Evolutionary conservation across 2,329 filamentous ascomycete genomes (phyloP), one percentile per base, ranked within the genome.

Genomic region (Pseudogymnoascus sp.): DNA sequence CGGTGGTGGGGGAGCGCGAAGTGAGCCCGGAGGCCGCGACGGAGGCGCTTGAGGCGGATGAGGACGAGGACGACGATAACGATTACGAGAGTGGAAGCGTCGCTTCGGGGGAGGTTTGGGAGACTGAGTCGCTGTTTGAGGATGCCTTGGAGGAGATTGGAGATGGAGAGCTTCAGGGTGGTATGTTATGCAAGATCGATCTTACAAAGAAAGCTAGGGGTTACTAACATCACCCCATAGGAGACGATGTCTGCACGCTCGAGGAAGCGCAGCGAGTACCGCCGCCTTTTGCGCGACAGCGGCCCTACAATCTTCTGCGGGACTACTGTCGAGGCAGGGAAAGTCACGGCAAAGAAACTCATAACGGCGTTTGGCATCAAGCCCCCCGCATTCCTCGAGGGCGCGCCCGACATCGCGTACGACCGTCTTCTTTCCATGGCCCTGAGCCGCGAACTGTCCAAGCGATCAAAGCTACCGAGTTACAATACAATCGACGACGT

Each of bases 401-500:
- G 86, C 40, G 78, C 80, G 37, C 78, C 82, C n/a, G 91, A 96
- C 72, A 85, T 90, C 61, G 82, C 84, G 33, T 95, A 91, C 74
- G 89, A 89, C 73, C 81, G 83, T 64, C 79, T 96, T 61, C 80
- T 97, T 25, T 88, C 87, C 52, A 80, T 91, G 33, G 91, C 88
- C 61, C 88, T 97, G 68, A 86, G 85, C 64, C 85, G 92, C 60
- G 92, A 96, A 75, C 82, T 96, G 68, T 85, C 84, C 62, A 95
- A 91, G 76, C 87, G 93, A 59, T 85, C 86, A 67, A 96, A 96
- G 74, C 80, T 97, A 60, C 73, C 80, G 21, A 80, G 88, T 65
- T 93, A 91, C 81, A 96, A 96, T 78, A 87, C 88, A 1, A 81
- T 97, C 61, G 89, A 96, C 67, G 92, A 99, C 76, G 95, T 91